Conservation (phyloP, 768 basidiomycete genomes). For the Tricholomella constricta region DNA sequence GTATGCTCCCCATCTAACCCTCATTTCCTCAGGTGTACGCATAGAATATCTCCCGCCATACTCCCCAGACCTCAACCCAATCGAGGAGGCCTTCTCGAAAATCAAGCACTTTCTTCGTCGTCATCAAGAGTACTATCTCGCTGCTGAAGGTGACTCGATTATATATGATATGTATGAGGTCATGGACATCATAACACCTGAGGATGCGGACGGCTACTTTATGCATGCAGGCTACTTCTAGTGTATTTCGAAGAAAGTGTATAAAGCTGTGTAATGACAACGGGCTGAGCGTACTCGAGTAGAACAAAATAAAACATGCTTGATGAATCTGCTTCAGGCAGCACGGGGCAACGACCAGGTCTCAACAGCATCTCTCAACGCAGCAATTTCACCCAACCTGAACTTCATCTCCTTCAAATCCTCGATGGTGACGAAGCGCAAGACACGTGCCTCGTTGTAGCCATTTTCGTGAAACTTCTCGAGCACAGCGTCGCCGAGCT, state of each 20-base stretch:
- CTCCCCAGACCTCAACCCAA: constrained; percentile 42
- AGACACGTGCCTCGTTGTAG: constrained; percentile 8
- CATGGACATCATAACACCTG: constrained; percentile 26
- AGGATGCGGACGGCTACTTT: constrained; percentile 32
- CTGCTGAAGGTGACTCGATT: constrained; percentile 14
- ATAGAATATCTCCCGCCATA: constrained; percentile 37
- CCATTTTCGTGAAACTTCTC: neutral
- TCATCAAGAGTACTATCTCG: constrained; percentile 14
- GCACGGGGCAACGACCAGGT: neutral
- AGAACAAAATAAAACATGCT: neutral
- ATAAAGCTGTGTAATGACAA: neutral
- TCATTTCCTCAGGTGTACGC: constrained; percentile 20
- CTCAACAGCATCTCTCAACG: constrained; percentile 11
- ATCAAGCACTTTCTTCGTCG: constrained; percentile 33
- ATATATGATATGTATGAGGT: constrained; percentile 29
- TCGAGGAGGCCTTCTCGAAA: constrained; percentile 40
- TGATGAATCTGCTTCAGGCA: neutral
- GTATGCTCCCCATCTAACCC: neutral
- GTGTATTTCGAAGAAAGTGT: neutral
- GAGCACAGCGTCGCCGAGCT: neutral
- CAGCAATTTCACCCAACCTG: constrained; percentile 12
- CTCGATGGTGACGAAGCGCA: constrained; percentile 8
- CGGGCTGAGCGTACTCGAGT: neutral
- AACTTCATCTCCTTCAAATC: constrained; percentile 20
- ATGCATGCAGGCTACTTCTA: constrained; percentile 33